phyloP scores from a whole-genome alignment of 306 rosid species.

The Cucurbita ficifolia region DNA sequence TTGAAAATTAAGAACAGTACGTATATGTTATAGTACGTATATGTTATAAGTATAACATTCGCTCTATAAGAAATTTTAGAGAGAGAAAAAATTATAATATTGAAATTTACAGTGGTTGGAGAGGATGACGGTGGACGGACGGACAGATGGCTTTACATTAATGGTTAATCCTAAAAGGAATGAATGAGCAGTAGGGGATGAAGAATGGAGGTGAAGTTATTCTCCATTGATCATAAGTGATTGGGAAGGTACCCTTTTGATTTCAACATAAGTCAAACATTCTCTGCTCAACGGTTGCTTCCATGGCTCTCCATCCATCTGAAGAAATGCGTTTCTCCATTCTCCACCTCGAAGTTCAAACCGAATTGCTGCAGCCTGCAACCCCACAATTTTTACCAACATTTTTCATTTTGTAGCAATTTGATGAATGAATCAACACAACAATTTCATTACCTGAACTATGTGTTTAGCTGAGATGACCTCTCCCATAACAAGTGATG shows the following conservation, averaged over 20 bases:
- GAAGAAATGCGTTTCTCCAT: constrained; percentile 70
- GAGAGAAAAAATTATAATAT: no score
- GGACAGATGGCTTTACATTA: not conserved
- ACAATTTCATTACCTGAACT: constrained; percentile 57
- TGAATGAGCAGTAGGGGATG: not conserved
- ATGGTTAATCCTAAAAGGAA: constrained; percentile 2
- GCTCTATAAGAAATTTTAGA: no score
- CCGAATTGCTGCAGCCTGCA: constrained; percentile 83
- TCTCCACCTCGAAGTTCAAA: constrained; percentile 86
- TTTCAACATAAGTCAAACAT: constrained; percentile 69
- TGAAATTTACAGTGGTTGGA: not conserved
- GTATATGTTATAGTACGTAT: no score
- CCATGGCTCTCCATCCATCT: constrained; percentile 99
- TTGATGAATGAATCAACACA: not conserved
- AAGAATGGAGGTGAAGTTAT: not conserved
- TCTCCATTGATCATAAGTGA: constrained; percentile 62
- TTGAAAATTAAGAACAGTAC: no score
- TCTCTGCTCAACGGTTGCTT: constrained; percentile 63
- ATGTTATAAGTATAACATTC: no score
- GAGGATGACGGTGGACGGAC: not conserved
- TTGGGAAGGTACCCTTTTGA: constrained; percentile 73
- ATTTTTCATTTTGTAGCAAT: not conserved
- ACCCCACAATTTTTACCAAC: not conserved
- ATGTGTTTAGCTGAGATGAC: constrained; percentile 84
- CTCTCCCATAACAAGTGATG: constrained; percentile 93